Evolutionary conservation across 345 rosid species (phyloP).

Genomic region (Lepidium didymum): DNA sequence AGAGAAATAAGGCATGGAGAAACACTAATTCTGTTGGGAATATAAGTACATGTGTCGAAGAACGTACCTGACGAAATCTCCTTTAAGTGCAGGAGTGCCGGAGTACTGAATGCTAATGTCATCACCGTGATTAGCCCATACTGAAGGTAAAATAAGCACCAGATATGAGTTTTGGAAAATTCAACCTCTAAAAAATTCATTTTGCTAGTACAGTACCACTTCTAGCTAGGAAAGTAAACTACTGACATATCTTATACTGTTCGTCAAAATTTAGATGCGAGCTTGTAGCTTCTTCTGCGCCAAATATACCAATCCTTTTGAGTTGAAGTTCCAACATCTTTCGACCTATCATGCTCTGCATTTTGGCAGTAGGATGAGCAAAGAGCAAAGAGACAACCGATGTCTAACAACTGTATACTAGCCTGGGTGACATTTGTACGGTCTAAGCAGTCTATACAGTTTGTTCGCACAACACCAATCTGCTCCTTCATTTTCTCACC

Average conservation of each 20-base stretch:
- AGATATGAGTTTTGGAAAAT: not conserved
- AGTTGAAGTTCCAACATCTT: constrained; percentile 83
- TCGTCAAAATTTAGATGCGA: constrained; percentile 77
- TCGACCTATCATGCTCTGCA: constrained; percentile 94
- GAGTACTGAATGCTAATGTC: constrained; percentile 96
- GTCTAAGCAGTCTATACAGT: constrained; percentile 97
- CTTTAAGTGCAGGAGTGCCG: constrained; percentile 94
- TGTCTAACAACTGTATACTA: constrained; percentile 12
- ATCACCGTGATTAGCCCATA: constrained; percentile 99
- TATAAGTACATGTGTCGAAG: not conserved
- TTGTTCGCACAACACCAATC: constrained; percentile 81
- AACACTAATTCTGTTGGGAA: not conserved
- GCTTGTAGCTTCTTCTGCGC: constrained; percentile 81
- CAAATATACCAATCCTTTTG: constrained; percentile 74
- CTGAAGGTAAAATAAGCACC: constrained; percentile 38
- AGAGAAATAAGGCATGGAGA: not conserved
- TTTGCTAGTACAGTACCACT: not conserved
- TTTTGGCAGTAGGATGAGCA: constrained; percentile 14
- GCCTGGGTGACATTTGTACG: constrained; percentile 99
- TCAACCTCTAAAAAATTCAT: not conserved
- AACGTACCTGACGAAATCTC: constrained; percentile 84
- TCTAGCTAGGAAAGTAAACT: not conserved
- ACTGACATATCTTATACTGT: constrained; percentile 74
- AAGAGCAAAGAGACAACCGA: not conserved
- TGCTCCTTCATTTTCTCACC: constrained; percentile 95